Base-by-base conservation (phyloP, 768 basidiomycete genomes). In the Tricholoma matsutake region DNA sequence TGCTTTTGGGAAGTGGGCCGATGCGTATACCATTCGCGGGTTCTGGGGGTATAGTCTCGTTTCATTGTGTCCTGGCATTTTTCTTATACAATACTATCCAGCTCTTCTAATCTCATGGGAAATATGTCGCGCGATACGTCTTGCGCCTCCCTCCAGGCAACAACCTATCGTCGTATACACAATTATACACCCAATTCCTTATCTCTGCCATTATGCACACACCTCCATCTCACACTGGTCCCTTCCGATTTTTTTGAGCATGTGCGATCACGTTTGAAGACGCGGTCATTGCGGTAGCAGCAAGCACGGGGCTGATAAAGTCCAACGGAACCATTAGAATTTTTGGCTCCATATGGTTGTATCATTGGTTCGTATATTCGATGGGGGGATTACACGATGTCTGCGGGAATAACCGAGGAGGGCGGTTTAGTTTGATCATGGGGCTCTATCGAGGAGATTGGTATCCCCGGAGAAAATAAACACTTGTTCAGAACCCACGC, bases 201-300 rank as follows among this genome's bases (percentile, higher is more conserved):
- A 56, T 76, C 6, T 76, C 76, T 0, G 71, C 69, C 2, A 18
- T 75, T 5, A 29, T 51, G 2, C 72, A 16, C 74, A 76, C 54
- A 49, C 31, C 20, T 18, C 22, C 22, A 13, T 20, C 62, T 34
- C n/a, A 57, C 28, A 59, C 66, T 13, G 25, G 57, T 41, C 65
- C 64, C 22, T 39, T 72, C 25, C 47, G 45, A 9, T 74, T 72
- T 67, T 75, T 71, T 59, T 73, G 76, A 52, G 71, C 71, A 4
- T 11, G 69, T 11, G 72, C 67, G 2, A 74, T 77, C 49, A 73
- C 72, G 10, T 37, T 72, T 47, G 75, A 76, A 61, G 73, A 74
- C 52, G 59, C 57, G 6, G 56, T 74, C 11, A 66, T 76, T 28
- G 65, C 49, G 4, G 20, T 67, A n/a, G 70, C 63, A 6, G 54